Evolutionary conservation across 148 eudicot species (phyloP), one percentile per base, ranked within the genome.

Genomic region (Camellia lanceoleosa): DNA sequence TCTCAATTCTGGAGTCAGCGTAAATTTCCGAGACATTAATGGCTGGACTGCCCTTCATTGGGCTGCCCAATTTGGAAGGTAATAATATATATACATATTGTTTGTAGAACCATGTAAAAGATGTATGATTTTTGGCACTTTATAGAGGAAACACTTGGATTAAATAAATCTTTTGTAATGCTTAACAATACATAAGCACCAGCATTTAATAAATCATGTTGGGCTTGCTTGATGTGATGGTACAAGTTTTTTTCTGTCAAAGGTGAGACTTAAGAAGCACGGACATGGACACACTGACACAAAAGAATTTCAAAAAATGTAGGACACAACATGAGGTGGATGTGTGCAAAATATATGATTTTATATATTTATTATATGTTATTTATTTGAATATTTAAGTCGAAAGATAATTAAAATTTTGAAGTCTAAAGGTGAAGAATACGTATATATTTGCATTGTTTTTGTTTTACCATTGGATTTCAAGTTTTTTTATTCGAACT

Each of bases 21-120:
- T 92, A 71, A 91, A 96, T 76, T 96, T 93, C 81, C 98, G 99
- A 19, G 99, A 96, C 80, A 89, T 88, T 8, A 90, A 91, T 83
- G 99, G 99, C 23, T 96, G 97, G 95, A 96, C 98, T 76, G 99
- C 97, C 74, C 95, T 96, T 75, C 99, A 96, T 77, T 96, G 99
- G 99, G 99, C 99, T 79, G 98, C 98, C 68, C 90, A 81, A 71
- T 96, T 89, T 80, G 99, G 99, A 89, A 93, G 99, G 99, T 94
- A 83, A 82, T 60, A 58, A 56, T 23, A 43, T 19, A n/a, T 20
- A 30, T 30, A 30, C 4, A 20, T 2, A 5, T 70, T 55, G n/a
- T 30, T 71, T 3, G 0, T 55, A 13, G 63, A 73, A 30, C 64
- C 13, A 73, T 19, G 63, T 30, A 60, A 58, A 51, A 56, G 47